Percentiles rank a stretch among this genome's conserved stretches.
phyloP scores from a whole-genome alignment of 140 eudicot genomes.

The Erigeron philadelphicus region DNA sequence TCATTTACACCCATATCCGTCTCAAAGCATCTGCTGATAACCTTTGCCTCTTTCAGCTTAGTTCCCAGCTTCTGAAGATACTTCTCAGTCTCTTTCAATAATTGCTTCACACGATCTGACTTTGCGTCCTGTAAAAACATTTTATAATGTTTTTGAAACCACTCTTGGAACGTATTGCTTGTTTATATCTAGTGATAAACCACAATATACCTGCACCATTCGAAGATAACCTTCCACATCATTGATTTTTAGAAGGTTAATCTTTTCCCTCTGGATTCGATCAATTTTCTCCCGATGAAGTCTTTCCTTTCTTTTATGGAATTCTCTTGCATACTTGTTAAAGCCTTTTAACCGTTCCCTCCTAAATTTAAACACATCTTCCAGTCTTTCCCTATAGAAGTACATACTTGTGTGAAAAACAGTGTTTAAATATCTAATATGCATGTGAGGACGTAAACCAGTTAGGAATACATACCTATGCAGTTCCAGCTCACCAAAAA shows the following conservation, averaged over 20 bases:
- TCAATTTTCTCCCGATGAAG: conserved; percentile 90
- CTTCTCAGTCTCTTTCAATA: conserved; percentile 91
- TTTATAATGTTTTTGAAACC: background rate
- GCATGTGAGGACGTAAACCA: conserved; percentile 4
- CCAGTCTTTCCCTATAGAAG: conserved; percentile 71
- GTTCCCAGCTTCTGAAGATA: conserved; percentile 93
- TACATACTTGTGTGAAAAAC: background rate
- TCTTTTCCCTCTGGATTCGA: conserved; percentile 96
- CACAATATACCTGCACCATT: conserved; percentile 80
- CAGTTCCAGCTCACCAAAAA: conserved; percentile 83
- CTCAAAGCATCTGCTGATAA: conserved; percentile 54
- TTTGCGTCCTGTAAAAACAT: conserved; percentile 73
- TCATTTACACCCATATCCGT: conserved; percentile 53
- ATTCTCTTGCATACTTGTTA: conserved; percentile 80
- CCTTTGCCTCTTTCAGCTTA: conserved; percentile 80
- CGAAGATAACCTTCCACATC: conserved; percentile 99
- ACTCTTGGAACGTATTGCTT: conserved; percentile 7
- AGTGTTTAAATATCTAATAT: background rate
- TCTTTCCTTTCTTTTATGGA: conserved; percentile 91
- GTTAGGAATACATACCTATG: conserved; percentile 52
- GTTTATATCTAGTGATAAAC: conserved; percentile 6
- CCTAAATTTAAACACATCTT: conserved; percentile 71
- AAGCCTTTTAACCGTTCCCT: conserved; percentile 90
- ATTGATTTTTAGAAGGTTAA: conserved; percentile 81
- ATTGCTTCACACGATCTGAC: conserved; percentile 88